A percentile compares a stretch with the other conserved stretches of the same genome.
Conservation (phyloP, 2,329 filamentous ascomycete genomes). For the Ophiostoma sp. region DNA sequence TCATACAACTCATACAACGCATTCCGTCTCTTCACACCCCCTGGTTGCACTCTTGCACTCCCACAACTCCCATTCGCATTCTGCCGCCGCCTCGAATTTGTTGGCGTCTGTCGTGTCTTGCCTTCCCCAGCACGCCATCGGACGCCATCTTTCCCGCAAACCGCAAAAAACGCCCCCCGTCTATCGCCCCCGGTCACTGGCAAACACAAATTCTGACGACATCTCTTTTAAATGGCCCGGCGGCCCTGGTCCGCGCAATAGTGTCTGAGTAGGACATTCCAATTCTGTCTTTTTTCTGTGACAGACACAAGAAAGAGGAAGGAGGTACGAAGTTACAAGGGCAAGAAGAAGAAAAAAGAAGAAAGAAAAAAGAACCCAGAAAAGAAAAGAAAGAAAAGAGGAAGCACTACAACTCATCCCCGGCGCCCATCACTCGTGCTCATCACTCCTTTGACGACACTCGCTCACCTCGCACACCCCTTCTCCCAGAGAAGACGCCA, state of each 20-base stretch:
- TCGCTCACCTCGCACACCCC: neutral
- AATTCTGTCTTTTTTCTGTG: neutral
- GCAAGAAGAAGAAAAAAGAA: neutral
- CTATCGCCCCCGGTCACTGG: neutral
- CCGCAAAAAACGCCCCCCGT: neutral
- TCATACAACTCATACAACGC: neutral
- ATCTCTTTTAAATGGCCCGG: constrained; percentile 25
- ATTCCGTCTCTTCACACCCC: neutral
- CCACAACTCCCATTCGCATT: neutral
- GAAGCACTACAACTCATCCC: neutral
- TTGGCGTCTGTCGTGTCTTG: constrained; percentile 9
- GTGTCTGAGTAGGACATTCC: neutral
- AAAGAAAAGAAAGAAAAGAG: neutral
- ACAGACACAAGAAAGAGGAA: neutral
- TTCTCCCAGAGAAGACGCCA: constrained; percentile 22
- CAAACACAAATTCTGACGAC: constrained; percentile 26
- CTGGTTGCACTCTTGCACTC: neutral
- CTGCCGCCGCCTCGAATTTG: constrained; percentile 13
- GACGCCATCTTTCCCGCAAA: constrained; percentile 25
- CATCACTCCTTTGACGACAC: neutral
- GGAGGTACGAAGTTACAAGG: neutral
- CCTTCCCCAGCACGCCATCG: constrained; percentile 30
- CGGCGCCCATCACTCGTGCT: neutral
- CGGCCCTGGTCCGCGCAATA: constrained; percentile 19
- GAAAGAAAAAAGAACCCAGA: neutral